phyloP scores from a whole-genome alignment of 2,329 filamentous ascomycete genomes.

The Neurospora sp. region DNA sequence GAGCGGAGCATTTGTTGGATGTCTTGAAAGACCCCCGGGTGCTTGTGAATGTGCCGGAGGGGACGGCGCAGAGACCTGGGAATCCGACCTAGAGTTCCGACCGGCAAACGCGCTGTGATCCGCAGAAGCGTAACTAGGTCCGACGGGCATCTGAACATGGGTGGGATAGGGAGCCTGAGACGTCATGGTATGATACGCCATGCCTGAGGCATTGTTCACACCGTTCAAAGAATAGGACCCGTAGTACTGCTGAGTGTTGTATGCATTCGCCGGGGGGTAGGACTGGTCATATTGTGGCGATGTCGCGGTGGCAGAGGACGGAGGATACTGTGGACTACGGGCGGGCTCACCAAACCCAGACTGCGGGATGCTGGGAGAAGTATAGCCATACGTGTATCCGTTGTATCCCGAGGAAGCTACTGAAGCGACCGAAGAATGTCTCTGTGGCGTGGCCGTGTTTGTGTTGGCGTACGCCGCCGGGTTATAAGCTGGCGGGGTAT shows the following conservation, averaged over 20 bases:
- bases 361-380: constrained; percentile 26
- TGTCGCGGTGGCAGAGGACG: constrained; percentile 15
- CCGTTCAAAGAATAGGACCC: constrained; percentile 30
- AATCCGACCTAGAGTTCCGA: constrained; percentile 38
- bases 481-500: constrained; percentile 47
- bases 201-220: constrained; percentile 26
- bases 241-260: constrained; percentile 23
- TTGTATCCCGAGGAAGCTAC: constrained; percentile 26
- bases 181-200: constrained; percentile 23
- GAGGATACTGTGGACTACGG: constrained; percentile 26
- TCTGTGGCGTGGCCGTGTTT: constrained; percentile 31
- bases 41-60: constrained; percentile 32
- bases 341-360: constrained; percentile 30
- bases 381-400: constrained; percentile 34
- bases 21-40: constrained; percentile 40
- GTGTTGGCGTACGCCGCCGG: constrained; percentile 48
- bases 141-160: constrained; percentile 39
- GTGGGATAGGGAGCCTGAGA: constrained; percentile 42
- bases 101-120: constrained; percentile 37
- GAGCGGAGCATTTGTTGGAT: constrained; percentile 51
- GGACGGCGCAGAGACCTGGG: constrained; percentile 38
- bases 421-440: constrained; percentile 37
- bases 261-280: constrained; percentile 11
- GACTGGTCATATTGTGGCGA: constrained; percentile 20
- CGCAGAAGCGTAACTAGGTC: constrained; percentile 37